These are phyloP conservation scores for Magnaporthiopsis rhizophila DNA, from an alignment of 2,329 filamentous ascomycete species.

Conservation along the genomic window DNA sequence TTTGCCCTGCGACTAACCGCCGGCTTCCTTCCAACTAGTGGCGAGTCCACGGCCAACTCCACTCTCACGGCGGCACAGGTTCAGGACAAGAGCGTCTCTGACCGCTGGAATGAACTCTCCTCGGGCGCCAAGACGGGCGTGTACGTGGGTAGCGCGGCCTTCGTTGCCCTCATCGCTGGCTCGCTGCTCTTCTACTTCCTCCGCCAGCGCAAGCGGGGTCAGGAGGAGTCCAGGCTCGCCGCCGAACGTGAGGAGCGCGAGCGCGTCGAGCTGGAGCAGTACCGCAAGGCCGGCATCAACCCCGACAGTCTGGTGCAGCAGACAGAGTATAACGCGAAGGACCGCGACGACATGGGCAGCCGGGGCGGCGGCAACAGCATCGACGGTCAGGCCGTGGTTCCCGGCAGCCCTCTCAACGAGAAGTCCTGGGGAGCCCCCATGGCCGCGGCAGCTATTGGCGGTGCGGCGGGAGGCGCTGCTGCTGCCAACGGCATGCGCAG, in stretches of 20 bases:
- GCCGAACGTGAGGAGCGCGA: conserved; percentile 37
- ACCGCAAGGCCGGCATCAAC: conserved; percentile 38
- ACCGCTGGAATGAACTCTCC: conserved; percentile 49
- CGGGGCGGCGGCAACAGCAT: conserved; percentile 10
- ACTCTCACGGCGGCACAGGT: conserved; percentile 32
- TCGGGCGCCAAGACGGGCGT: conserved; percentile 42
- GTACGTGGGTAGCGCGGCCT: conserved; percentile 38
- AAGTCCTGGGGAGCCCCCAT: conserved; percentile 19
- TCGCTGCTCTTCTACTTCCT: conserved; percentile 45
- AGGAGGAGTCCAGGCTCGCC: conserved; percentile 39
- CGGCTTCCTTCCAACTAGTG: conserved; percentile 25
- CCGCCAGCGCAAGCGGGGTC: conserved; percentile 44
- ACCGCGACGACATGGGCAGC: conserved; percentile 20
- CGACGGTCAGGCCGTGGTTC: conserved; percentile 23
- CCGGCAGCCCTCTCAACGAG: conserved; percentile 18
- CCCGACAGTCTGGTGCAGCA: conserved; percentile 35
- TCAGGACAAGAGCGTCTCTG: conserved; percentile 29
- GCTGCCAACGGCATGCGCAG: conserved; percentile 16
- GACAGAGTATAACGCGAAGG: conserved; percentile 29
- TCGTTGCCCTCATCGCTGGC: conserved; percentile 36
- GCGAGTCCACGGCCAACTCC: conserved; percentile 48
- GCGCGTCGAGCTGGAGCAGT: conserved; percentile 41
- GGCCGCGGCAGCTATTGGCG: conserved; percentile 5
- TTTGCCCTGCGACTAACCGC: background rate
- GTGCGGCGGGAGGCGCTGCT: conserved; percentile 9